A percentile compares a stretch with the other conserved stretches of the same genome.
Conservation (phyloP, 2,329 filamentous ascomycete genomes). For the Aspergillus candidus region DNA sequence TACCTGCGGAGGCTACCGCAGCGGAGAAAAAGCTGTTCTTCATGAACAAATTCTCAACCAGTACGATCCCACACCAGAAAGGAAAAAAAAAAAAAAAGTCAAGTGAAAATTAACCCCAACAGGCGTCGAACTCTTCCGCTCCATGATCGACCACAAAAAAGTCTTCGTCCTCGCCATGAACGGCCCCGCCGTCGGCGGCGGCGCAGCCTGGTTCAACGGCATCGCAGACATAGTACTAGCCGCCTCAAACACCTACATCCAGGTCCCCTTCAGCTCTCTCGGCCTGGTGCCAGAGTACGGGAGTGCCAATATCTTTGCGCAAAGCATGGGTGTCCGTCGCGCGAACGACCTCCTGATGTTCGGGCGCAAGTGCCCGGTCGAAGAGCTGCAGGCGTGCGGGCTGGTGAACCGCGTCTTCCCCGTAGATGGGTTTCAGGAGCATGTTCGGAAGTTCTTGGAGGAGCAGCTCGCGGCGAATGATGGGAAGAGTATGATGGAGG, state of each 20-base stretch:
- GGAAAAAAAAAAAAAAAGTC: no score
- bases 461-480: constrained; percentile 43
- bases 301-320: constrained; percentile 41
- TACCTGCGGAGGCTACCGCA: not conserved
- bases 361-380: constrained; percentile 39
- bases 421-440: constrained; percentile 35
- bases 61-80: constrained; percentile 4
- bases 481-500: constrained; percentile 49
- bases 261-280: constrained; percentile 45
- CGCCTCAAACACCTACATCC: constrained; percentile 40
- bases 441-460: constrained; percentile 39
- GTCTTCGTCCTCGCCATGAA: constrained; percentile 48
- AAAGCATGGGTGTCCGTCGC: constrained; percentile 46
- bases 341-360: constrained; percentile 51
- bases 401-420: constrained; percentile 45
- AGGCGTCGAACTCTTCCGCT: constrained; percentile 31
- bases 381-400: constrained; percentile 41
- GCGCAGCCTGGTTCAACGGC: constrained; percentile 48
- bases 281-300: constrained; percentile 48
- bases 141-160: constrained; percentile 47
- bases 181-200: constrained; percentile 46
- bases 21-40: constrained; percentile 6
- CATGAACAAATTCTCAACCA: constrained; percentile 5
- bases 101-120: no score
- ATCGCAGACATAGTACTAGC: constrained; percentile 47